Evolutionary conservation across 768 basidiomycete species (phyloP), one percentile per base, ranked within the genome.

Genomic region (Rhodocollybia butyracea): DNA sequence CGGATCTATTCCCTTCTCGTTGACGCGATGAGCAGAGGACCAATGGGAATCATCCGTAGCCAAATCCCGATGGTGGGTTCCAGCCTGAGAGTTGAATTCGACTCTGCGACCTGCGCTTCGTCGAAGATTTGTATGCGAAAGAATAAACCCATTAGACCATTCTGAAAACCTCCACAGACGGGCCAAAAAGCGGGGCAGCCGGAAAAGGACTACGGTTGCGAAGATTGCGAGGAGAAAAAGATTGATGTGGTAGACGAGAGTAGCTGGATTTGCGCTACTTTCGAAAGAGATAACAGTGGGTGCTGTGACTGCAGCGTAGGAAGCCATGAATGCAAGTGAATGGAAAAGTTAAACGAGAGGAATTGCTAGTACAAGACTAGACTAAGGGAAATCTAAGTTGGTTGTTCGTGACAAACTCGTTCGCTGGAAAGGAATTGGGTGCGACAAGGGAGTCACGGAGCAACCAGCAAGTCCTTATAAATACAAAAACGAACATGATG

Each of bases 111-210:
- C 30, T 30, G 52, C 31, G 30, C 38, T 34, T 5, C 45, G 42
- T 39, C 32, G 29, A 29, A 45, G 22, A 26, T 17, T 39, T n/a
- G 42, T 60, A 41, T 69, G 60, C 45, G 71, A 73, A 36, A 86
- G 68, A 47, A 85, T 63, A 57, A 82, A 75, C 0, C 84, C 85
- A 43, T 67, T 73, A 29, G 65, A 64, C 85, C 84, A 85, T 57
- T 84, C 83, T 30, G 74, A 72, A 40, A 69, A 61, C 31, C 71
- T 73, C 58, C 80, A 80, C 55, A 85, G 73, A 36, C 85, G 79
- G 27, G 78, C 80, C 29, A 81, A 54, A 11, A 71, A 72, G 51
- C 80, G 77, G 11, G 84, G 85, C 8, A 85, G 64, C 2, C 75
- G 71, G 48, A 75, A 64, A 26, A 83, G 63, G 34, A 76, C 69